Conservation (phyloP, 331 rosid genomes). For the Pyrus hybrid region DNA sequence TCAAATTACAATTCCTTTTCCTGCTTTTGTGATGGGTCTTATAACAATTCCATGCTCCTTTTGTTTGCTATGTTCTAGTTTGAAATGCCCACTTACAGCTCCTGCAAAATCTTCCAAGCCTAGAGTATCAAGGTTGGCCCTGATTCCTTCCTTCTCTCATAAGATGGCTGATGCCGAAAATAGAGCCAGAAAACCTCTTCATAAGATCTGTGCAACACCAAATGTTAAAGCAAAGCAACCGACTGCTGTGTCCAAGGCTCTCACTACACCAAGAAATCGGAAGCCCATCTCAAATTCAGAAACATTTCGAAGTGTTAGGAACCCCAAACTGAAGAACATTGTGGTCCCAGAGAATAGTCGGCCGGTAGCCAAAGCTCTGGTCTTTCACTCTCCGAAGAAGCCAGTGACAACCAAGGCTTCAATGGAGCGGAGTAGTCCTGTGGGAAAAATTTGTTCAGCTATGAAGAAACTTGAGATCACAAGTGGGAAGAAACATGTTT, state of each 20-base stretch:
- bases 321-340: constrained; percentile 32
- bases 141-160: constrained; percentile 56
- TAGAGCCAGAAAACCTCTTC: constrained; percentile 27
- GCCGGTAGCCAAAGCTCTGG: constrained; percentile 52
- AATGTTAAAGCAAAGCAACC: constrained; percentile 49
- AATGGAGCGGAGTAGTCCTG: constrained; percentile 38
- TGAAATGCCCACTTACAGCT: constrained; percentile 81
- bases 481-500: constrained; percentile 42
- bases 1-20: background rate
- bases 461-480: constrained; percentile 73
- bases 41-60: background rate
- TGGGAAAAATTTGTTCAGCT: constrained; percentile 55
- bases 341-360: constrained; percentile 53
- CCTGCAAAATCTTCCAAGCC: constrained; percentile 66
- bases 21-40: background rate
- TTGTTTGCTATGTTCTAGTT: constrained; percentile 27
- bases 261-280: constrained; percentile 76
- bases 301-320: constrained; percentile 67
- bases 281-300: constrained; percentile 45
- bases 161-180: constrained; percentile 28
- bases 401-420: constrained; percentile 35
- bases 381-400: constrained; percentile 76
- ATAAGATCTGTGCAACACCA: constrained; percentile 55
- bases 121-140: constrained; percentile 65
- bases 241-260: constrained; percentile 43